Base-by-base conservation (phyloP, 768 basidiomycete genomes). In the Phaeotremella skinneri region DNA sequence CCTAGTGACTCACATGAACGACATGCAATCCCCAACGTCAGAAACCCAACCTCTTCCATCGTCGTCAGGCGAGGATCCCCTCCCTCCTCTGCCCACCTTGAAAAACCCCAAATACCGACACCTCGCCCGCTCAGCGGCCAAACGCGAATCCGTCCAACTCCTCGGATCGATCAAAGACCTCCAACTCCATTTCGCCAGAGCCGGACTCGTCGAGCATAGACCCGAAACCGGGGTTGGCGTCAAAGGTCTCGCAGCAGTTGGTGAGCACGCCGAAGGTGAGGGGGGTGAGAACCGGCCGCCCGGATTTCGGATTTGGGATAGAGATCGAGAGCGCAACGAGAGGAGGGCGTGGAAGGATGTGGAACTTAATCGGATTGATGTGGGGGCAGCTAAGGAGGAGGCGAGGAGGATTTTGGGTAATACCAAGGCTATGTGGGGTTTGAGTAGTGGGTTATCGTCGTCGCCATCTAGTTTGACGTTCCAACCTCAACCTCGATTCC, bases 131-230 rank as follows among this genome's bases (percentile, higher is more conserved):
- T 68, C 66, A 47, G 93, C 93, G 0, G 90, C 90, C 3, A 94
- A 92, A 78, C 84, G 93, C 42, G 89, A 91, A 76, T 91, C 89
- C 67, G 92, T 97, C 20, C 88, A 93, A 85, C 85, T 90, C 0
- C 79, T 97, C 17, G 92, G 92, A n/a, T 91, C 90, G 73, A 97
- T 97, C 66, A 89, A 94, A 73, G 90, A 96, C 74, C 83, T 97
- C 41, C 93, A 97, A 78, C 87, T 92, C 70, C 93, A 92, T 74
- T 97, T 93, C 70, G 59, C 71, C 4, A 67, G 68, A 49, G 66
- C 59, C 2, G 67, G 63, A 1, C 34, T 59, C n/a, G 61, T 73
- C 3, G 69, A 68, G 52, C 68, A 70, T 53, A 53, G 66, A 14
- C 59, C 59, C 16, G 68, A 69, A 14, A 39, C 56, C 9, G 72